Conservation (phyloP, 2,329 filamentous ascomycete species). For the Epichloe sylvatica region DNA sequence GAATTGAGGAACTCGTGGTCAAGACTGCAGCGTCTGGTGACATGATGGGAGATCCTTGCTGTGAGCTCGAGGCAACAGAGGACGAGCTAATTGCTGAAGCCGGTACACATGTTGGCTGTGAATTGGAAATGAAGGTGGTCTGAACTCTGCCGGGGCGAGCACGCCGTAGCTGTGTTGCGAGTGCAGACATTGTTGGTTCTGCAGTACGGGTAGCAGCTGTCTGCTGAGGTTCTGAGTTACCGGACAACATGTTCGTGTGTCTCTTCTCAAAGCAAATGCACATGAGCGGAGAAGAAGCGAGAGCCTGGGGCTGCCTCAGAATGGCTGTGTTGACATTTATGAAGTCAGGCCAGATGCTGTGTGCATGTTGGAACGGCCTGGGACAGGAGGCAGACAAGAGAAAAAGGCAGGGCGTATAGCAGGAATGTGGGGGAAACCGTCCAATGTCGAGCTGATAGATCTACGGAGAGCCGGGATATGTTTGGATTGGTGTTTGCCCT, state of each 20-base stretch:
- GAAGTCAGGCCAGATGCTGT: conserved; percentile 18
- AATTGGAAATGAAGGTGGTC: conserved; percentile 25
- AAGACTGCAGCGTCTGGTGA: conserved; percentile 38
- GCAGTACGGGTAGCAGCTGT: conserved; percentile 12
- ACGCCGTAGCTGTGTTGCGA: conserved; percentile 26
- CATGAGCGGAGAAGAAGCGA: conserved; percentile 11
- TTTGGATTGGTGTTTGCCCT: conserved; percentile 1
- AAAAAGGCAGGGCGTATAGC: not conserved
- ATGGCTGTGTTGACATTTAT: conserved; percentile 26
- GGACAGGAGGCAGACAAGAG: conserved; percentile 8
- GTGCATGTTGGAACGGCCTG: conserved; percentile 22
- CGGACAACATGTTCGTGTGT: conserved; percentile 12
- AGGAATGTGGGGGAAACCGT: conserved; percentile 7
- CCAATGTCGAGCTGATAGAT: conserved; percentile 6
- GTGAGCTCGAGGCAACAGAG: conserved; percentile 40
- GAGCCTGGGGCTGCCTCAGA: conserved; percentile 10
- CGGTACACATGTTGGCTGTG: conserved; percentile 20
- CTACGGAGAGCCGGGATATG: conserved; percentile 1
- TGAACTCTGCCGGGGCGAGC: conserved; percentile 34
- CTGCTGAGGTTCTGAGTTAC: conserved; percentile 13
- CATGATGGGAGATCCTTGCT: conserved; percentile 43
- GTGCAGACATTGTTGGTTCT: conserved; percentile 28
- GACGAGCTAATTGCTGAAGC: conserved; percentile 42
- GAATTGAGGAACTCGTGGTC: conserved; percentile 48
- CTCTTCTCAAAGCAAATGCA: conserved; percentile 11